These are phyloP conservation scores for Pythium dissotocum DNA, from an alignment of 352 stramenopile genomes.

Conservation along the genomic window DNA sequence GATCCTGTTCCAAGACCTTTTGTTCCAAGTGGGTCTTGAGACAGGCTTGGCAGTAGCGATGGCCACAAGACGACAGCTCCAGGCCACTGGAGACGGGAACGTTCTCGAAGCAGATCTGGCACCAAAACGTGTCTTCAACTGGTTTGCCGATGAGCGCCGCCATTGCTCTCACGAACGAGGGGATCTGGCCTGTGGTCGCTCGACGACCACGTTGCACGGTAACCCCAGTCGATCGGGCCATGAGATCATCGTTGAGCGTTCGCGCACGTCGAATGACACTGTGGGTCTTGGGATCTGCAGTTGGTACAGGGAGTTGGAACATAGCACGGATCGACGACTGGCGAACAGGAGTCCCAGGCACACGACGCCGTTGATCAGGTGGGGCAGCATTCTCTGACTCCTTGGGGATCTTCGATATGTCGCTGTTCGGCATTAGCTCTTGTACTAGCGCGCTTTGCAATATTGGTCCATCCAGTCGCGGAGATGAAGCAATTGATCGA, in stretches of 20 bases:
- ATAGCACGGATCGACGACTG: constrained; percentile 13
- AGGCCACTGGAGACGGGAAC: constrained; percentile 35
- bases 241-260: constrained; percentile 8
- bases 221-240: not conserved
- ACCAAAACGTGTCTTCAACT: constrained; percentile 71
- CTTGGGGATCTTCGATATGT: not conserved
- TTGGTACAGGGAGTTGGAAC: not conserved
- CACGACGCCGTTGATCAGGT: not conserved
- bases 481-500: not conserved
- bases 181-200: constrained; percentile 14
- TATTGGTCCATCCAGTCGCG: not conserved
- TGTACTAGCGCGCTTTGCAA: not conserved
- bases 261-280: not conserved
- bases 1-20: constrained; percentile 61
- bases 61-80: constrained; percentile 42
- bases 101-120: constrained; percentile 77
- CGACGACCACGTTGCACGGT: not conserved
- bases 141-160: constrained; percentile 33
- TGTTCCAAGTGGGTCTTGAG: constrained; percentile 56
- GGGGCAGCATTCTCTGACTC: not conserved
- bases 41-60: constrained; percentile 62
- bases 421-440: not conserved
- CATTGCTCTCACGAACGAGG: constrained; percentile 8
- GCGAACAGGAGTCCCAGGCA: constrained; percentile 7
- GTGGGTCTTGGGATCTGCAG: not conserved